Conservation (phyloP, 768 basidiomycete species). For the Hericium rajendrae region DNA sequence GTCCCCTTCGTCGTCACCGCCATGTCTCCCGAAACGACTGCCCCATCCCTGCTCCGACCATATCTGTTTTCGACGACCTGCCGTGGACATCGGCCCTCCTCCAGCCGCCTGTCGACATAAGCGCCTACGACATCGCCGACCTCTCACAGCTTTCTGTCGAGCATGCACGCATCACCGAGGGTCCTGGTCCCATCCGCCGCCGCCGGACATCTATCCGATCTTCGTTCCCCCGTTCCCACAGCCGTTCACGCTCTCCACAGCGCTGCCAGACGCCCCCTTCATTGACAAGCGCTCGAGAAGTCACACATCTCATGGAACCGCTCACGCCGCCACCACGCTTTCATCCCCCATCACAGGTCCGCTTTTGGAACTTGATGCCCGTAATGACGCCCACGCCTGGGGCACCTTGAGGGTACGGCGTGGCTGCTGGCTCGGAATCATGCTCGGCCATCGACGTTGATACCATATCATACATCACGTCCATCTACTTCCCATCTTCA, state of each 20-base stretch:
- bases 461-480: background rate
- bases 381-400: constrained; percentile 9
- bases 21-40: constrained; percentile 5
- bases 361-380: constrained; percentile 14
- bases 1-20: constrained; percentile 14
- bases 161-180: background rate
- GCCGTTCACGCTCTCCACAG: constrained; percentile 2
- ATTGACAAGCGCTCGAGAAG: background rate
- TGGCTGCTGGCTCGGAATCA: background rate
- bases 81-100: constrained; percentile 14
- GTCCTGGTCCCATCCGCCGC: constrained; percentile 12
- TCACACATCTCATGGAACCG: background rate
- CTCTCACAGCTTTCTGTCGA: constrained; percentile 11
- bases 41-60: constrained; percentile 2
- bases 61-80: constrained; percentile 13
- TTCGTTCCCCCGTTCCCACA: constrained; percentile 4
- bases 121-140: constrained; percentile 11
- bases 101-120: constrained; percentile 7
- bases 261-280: constrained; percentile 1
- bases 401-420: background rate
- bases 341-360: constrained; percentile 8
- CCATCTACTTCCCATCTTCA: no score
- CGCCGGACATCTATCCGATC: constrained; percentile 6
- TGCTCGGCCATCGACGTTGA: background rate
- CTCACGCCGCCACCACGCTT: constrained; percentile 14